Conservation (phyloP, 257 asterid species). For the Catharanthus roseus region DNA sequence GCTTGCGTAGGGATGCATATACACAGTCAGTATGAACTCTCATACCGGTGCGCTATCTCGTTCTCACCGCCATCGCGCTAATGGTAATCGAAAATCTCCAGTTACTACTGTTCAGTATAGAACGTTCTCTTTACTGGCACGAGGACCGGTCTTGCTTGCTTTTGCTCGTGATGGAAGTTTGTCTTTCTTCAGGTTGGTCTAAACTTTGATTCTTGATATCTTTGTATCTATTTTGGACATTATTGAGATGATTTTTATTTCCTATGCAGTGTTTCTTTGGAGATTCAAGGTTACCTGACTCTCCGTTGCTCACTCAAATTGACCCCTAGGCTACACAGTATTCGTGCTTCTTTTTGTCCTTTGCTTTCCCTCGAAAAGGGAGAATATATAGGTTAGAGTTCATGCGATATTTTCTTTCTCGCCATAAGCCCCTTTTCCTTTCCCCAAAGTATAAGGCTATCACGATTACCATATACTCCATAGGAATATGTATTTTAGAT, state of each 20-base stretch:
- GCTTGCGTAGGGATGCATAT: constrained; percentile 67
- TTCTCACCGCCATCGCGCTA: constrained; percentile 74
- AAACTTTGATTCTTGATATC: not conserved
- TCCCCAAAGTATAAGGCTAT: not conserved
- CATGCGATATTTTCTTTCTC: not conserved
- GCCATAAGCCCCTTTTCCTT: not conserved
- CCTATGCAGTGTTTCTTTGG: constrained; percentile 62
- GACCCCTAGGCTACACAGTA: constrained; percentile 75
- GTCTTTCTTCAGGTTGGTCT: constrained; percentile 82
- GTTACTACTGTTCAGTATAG: constrained; percentile 86
- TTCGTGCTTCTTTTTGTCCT: constrained; percentile 97
- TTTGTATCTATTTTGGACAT: constrained; percentile 10
- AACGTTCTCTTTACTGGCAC: constrained; percentile 81
- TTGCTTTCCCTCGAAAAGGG: constrained; percentile 98
- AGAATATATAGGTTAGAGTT: constrained; percentile 71
- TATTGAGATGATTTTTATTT: constrained; percentile 18
- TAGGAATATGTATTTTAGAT: not conserved
- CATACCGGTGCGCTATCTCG: constrained; percentile 71
- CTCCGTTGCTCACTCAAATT: constrained; percentile 82
- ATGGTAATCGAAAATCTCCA: constrained; percentile 61
- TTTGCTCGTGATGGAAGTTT: constrained; percentile 81
- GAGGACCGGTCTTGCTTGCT: constrained; percentile 89
- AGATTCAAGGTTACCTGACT: constrained; percentile 85
- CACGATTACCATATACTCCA: not conserved
- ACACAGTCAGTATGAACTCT: constrained; percentile 72